Conservation (phyloP, 352 stramenopile genomes). For the Plasmopara viticola region DNA sequence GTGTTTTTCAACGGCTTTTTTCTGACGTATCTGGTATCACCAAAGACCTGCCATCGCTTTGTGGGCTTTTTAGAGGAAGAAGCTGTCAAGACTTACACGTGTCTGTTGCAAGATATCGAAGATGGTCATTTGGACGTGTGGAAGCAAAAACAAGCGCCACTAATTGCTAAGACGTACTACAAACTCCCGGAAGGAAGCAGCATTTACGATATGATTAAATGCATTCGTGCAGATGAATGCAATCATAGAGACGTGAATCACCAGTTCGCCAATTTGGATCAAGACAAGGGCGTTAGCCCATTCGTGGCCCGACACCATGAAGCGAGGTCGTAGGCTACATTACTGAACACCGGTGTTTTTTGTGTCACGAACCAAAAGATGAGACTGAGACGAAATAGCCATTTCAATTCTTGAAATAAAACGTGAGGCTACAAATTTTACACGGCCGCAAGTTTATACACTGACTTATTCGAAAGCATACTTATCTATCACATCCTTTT, state of each 20-base stretch:
- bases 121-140: constrained; percentile 63
- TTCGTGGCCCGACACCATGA: constrained; percentile 23
- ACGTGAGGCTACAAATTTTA: too few relatives aligned
- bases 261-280: constrained; percentile 51
- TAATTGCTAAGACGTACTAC: constrained; percentile 85
- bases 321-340: background rate
- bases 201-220: constrained; percentile 79
- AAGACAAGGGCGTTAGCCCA: constrained; percentile 47
- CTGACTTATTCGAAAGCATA: too few relatives aligned
- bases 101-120: constrained; percentile 84
- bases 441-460: too few relatives aligned
- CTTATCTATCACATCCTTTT: too few relatives aligned
- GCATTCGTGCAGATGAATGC: constrained; percentile 79
- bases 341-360: too few relatives aligned
- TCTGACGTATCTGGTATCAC: constrained; percentile 81
- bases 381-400: too few relatives aligned
- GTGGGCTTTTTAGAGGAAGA: constrained; percentile 92
- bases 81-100: constrained; percentile 87
- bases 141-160: constrained; percentile 47
- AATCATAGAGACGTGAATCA: constrained; percentile 88
- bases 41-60: constrained; percentile 84
- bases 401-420: too few relatives aligned
- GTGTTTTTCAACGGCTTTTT: constrained; percentile 87
- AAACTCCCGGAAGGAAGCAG: constrained; percentile 59
- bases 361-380: too few relatives aligned